Percentiles rank a stretch among this genome's conserved stretches.
These are phyloP conservation scores for Gossypium arboreum DNA, from an alignment of 345 rosid genomes.

Conservation along the genomic window DNA sequence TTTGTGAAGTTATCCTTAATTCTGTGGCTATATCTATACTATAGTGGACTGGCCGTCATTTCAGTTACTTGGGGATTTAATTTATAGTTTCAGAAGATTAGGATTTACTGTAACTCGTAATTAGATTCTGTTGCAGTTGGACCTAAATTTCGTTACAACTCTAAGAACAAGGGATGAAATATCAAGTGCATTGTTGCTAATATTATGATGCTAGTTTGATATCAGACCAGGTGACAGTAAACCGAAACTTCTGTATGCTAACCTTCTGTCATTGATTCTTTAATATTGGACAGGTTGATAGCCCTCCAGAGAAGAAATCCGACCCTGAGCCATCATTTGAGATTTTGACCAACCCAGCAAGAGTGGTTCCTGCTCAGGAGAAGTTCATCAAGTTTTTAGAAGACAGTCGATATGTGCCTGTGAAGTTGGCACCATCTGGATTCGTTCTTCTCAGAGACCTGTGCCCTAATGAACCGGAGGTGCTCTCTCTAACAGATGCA, in stretches of 20 bases:
- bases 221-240: background rate
- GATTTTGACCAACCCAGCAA: conserved; percentile 85
- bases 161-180: background rate
- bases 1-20: background rate
- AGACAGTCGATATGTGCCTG: conserved; percentile 84
- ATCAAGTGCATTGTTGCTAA: background rate
- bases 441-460: conserved; percentile 88
- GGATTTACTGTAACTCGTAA: background rate
- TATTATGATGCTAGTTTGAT: background rate
- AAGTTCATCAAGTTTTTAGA: conserved; percentile 75
- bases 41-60: background rate
- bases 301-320: conserved; percentile 72
- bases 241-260: background rate
- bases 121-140: background rate
- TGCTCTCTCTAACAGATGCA: conserved; percentile 86
- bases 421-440: conserved; percentile 91
- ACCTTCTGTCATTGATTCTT: background rate
- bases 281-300: conserved; percentile 62
- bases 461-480: conserved; percentile 71
- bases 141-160: background rate
- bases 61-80: background rate
- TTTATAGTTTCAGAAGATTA: background rate
- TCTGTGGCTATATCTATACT: background rate
- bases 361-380: conserved; percentile 95
- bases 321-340: conserved; percentile 89